Percentiles rank a stretch among this genome's conserved stretches.
Evolutionary conservation across 305 asterid species (phyloP).

Genomic region (Striga hermonthica): DNA sequence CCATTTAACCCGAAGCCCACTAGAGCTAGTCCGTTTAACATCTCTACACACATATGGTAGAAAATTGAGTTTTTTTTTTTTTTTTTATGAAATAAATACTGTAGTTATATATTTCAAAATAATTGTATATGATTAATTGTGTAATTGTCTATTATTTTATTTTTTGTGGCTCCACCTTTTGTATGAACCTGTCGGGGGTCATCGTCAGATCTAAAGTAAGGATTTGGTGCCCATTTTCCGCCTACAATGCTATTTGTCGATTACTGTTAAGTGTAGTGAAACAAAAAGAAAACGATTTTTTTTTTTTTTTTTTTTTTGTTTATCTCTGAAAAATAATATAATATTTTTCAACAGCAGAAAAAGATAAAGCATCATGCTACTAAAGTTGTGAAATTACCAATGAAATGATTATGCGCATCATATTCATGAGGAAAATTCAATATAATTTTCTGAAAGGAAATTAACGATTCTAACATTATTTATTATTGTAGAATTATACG

Average conservation of each 20-base stretch:
- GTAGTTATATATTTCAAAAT: background rate
- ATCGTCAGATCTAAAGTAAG: constrained; percentile 15
- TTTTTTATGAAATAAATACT: background rate
- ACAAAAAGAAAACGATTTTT: background rate
- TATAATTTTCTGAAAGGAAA: no score
- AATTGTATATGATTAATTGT: background rate
- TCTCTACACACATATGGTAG: constrained; percentile 11
- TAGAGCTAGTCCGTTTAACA: no score
- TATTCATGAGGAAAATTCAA: no score
- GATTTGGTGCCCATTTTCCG: constrained; percentile 19
- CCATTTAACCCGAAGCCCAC: no score
- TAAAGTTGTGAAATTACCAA: no score
- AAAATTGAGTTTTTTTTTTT: constrained; percentile 1
- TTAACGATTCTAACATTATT: no score
- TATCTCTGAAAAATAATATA: no score
- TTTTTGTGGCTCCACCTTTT: constrained; percentile 26
- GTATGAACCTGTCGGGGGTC: constrained; percentile 30
- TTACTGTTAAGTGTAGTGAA: background rate
- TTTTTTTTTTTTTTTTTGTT: no score
- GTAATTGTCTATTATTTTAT: constrained; percentile 9
- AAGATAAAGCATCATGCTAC: no score
- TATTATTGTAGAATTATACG: no score
- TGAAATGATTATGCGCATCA: no score
- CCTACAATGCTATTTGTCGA: background rate
- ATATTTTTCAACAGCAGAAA: no score